Evolutionary conservation across 192 early-diverging fungal genomes (phyloP).

Genomic region (Cetraspora pellucida): DNA sequence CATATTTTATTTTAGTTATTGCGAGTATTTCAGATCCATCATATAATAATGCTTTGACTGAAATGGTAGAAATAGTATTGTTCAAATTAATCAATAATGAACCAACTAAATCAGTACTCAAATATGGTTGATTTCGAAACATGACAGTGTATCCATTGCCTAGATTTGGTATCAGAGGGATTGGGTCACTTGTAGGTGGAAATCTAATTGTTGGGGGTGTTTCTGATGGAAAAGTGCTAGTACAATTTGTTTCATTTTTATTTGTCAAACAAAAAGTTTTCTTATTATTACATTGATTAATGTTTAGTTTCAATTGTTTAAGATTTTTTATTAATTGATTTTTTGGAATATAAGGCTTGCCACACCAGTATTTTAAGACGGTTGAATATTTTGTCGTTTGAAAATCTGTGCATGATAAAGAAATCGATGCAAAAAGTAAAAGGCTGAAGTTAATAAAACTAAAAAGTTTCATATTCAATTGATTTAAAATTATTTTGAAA

Average conservation of each 20-base stretch:
- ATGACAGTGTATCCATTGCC: not conserved
- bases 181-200: not conserved
- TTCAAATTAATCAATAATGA: slow-evolving; percentile 16
- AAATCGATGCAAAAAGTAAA: too few relatives aligned
- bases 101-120: slow-evolving; percentile 9
- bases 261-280: not conserved
- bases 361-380: slow-evolving; percentile 2
- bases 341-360: slow-evolving; percentile 12
- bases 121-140: slow-evolving; percentile 28
- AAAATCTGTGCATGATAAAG: too few relatives aligned
- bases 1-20: not conserved
- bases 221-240: not conserved
- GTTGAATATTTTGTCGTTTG: not conserved
- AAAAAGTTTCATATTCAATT: too few relatives aligned
- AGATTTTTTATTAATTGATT: not conserved
- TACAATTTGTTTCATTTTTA: not conserved
- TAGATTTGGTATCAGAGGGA: not conserved
- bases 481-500: too few relatives aligned
- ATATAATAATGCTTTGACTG: not conserved
- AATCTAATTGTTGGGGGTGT: slow-evolving; percentile 5
- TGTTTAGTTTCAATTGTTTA: not conserved
- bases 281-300: not conserved
- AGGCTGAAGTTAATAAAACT: too few relatives aligned
- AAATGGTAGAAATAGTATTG: not conserved
- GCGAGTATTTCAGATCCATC: slow-evolving; percentile 24